Evolutionary conservation across 331 rosid species (phyloP).

Genomic region (Dryas integrifolia): DNA sequence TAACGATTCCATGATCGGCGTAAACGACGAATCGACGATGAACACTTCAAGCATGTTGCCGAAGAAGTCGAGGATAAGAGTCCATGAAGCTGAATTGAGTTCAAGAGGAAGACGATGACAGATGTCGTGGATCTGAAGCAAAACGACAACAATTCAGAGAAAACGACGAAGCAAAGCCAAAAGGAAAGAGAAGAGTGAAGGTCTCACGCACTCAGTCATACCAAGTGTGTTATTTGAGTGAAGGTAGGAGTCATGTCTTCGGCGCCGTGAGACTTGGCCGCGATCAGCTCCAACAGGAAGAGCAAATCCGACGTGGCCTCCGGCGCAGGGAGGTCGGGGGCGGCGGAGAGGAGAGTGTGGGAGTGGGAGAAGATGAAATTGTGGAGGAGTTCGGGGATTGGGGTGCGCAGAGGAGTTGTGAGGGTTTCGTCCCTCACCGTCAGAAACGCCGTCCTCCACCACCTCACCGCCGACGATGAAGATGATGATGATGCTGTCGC

Average conservation of each 20-base stretch:
- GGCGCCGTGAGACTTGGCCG: slow-evolving; percentile 23
- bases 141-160: background rate
- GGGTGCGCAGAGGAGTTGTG: slow-evolving; percentile 41
- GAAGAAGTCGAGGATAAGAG: slow-evolving; percentile 43
- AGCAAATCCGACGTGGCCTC: slow-evolving; percentile 74
- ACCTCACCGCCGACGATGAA: slow-evolving; percentile 35
- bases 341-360: slow-evolving; percentile 48
- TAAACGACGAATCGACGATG: slow-evolving; percentile 29
- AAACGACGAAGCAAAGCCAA: background rate
- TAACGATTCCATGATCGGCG: slow-evolving; percentile 37
- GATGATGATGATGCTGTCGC: slow-evolving; percentile 29
- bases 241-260: slow-evolving; percentile 36
- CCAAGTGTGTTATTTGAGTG: slow-evolving; percentile 56
- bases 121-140: slow-evolving; percentile 58
- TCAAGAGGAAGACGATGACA: slow-evolving; percentile 53
- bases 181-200: background rate
- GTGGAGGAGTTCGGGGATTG: slow-evolving; percentile 51
- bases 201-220: slow-evolving; percentile 11
- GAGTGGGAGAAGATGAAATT: slow-evolving; percentile 61
- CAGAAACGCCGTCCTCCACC: slow-evolving; percentile 80
- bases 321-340: slow-evolving; percentile 59
- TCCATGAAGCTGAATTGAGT: slow-evolving; percentile 53
- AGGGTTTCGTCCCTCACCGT: slow-evolving; percentile 83
- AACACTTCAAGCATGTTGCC: slow-evolving; percentile 47
- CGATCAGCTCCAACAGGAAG: slow-evolving; percentile 59